phyloP scores from a whole-genome alignment of 1,284 basidiomycete species.

The Trichosporon sp. region DNA sequence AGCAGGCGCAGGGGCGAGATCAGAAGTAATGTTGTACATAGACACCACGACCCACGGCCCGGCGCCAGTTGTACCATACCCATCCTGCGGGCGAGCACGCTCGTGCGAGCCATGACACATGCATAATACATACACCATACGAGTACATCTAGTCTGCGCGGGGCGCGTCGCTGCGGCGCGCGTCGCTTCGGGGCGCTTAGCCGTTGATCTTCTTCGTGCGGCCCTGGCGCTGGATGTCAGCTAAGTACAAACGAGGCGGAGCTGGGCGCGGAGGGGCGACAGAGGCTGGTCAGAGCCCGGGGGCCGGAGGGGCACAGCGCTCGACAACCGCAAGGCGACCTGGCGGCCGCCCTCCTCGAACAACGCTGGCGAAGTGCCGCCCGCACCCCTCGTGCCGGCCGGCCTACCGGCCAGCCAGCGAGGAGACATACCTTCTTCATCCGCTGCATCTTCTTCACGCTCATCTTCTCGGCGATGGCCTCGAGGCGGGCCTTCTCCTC shows the following conservation, averaged over 20 bases:
- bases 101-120: slow-evolving; percentile 1
- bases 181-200: not conserved
- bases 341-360: no score
- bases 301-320: no score
- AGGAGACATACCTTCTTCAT: slow-evolving; percentile 45
- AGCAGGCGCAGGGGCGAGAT: not conserved
- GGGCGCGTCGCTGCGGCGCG: not conserved
- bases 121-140: slow-evolving; percentile 3
- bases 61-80: not conserved
- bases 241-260: no score
- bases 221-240: slow-evolving; percentile 42
- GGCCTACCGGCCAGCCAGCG: not conserved
- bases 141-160: not conserved
- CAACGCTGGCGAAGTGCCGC: no score
- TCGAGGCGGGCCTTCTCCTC: slow-evolving; percentile 49
- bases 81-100: not conserved
- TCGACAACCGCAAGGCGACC: no score
- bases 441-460: slow-evolving; percentile 51
- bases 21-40: not conserved
- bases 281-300: no score
- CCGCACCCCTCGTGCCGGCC: no score
- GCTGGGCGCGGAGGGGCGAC: no score
- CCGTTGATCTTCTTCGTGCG: slow-evolving; percentile 52
- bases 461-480: slow-evolving; percentile 48
- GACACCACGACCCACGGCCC: no score